A percentile compares a stretch with the other conserved stretches of the same genome.
Conservation (phyloP, 495 filamentous ascomycete genomes). For the Aspergillus funiculosus region DNA sequence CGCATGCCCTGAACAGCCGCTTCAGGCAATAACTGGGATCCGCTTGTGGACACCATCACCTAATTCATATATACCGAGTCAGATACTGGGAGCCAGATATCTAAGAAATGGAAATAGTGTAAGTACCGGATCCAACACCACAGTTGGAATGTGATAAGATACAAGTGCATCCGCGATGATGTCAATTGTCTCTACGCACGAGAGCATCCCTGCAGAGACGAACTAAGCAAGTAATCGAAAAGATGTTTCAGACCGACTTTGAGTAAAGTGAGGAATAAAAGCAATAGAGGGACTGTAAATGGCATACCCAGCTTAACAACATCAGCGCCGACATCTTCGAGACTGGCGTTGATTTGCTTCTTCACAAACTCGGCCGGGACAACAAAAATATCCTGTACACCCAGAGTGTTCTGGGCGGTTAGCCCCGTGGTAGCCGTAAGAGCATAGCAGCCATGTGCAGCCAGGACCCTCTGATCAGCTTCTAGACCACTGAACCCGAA, state of each 20-base stretch:
- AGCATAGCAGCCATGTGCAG: constrained; percentile 86
- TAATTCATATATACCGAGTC: constrained; percentile 31
- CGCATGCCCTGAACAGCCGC: constrained; percentile 61
- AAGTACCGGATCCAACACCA: constrained; percentile 80
- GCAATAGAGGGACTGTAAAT: background rate
- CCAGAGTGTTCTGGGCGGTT: constrained; percentile 89
- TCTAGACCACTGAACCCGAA: constrained; percentile 69
- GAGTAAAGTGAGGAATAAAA: background rate
- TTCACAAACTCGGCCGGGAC: constrained; percentile 71
- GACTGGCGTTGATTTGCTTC: constrained; percentile 76
- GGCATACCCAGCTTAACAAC: constrained; percentile 84
- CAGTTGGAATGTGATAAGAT: constrained; percentile 51
- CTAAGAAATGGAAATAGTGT: background rate
- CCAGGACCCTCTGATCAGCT: constrained; percentile 91
- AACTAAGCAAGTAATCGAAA: background rate
- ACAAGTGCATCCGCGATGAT: constrained; percentile 64
- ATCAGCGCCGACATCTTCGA: constrained; percentile 80
- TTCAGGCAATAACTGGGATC: constrained; percentile 66
- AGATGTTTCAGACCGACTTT: background rate
- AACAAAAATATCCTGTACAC: constrained; percentile 75
- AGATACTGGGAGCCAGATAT: background rate
- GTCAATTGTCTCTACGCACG: constrained; percentile 68
- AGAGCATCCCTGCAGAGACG: constrained; percentile 72
- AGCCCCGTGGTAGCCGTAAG: constrained; percentile 95
- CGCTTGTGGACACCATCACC: constrained; percentile 92